Conservation (phyloP, 192 early-diverging fungal genomes). For the Coemansia sp. region DNA sequence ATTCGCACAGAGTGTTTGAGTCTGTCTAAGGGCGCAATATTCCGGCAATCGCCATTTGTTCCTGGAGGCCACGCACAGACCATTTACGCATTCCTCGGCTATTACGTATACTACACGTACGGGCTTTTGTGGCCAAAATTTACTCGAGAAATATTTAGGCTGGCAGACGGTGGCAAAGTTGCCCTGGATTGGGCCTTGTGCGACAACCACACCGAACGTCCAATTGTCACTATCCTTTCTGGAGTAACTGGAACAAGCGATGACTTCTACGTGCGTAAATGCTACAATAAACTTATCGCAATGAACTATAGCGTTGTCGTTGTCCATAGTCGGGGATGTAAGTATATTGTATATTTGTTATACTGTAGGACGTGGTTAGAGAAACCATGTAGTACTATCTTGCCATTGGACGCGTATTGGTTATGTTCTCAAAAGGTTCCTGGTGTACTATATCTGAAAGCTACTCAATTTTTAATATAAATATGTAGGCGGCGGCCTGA, state of each 20-base stretch:
- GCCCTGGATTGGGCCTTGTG: slow-evolving; percentile 84
- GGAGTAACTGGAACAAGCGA: slow-evolving; percentile 91
- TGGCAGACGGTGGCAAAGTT: slow-evolving; percentile 83
- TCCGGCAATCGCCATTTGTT: slow-evolving; percentile 70
- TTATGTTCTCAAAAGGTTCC: too few species aligned
- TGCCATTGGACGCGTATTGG: neutral
- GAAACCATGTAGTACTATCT: neutral
- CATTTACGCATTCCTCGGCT: slow-evolving; percentile 41
- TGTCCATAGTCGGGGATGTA: slow-evolving; percentile 86
- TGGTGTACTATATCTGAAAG: neutral
- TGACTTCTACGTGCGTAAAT: slow-evolving; percentile 83
- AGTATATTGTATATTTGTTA: slow-evolving; percentile 7
- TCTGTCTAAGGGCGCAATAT: slow-evolving; percentile 54
- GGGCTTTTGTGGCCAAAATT: slow-evolving; percentile 27
- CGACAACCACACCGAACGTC: slow-evolving; percentile 55
- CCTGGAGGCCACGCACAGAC: slow-evolving; percentile 82
- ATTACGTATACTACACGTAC: slow-evolving; percentile 55
- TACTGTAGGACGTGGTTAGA: neutral
- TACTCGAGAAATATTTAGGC: slow-evolving; percentile 59
- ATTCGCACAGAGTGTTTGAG: slow-evolving; percentile 55
- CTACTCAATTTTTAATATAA: neutral
- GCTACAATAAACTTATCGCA: slow-evolving; percentile 63
- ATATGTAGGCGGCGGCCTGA: slow-evolving; percentile 59
- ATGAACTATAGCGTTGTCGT: slow-evolving; percentile 77
- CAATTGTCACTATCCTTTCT: slow-evolving; percentile 80